phyloP scores from a whole-genome alignment of 1,284 basidiomycete genomes.

The Cutaneotrichosporon dermatis region DNA sequence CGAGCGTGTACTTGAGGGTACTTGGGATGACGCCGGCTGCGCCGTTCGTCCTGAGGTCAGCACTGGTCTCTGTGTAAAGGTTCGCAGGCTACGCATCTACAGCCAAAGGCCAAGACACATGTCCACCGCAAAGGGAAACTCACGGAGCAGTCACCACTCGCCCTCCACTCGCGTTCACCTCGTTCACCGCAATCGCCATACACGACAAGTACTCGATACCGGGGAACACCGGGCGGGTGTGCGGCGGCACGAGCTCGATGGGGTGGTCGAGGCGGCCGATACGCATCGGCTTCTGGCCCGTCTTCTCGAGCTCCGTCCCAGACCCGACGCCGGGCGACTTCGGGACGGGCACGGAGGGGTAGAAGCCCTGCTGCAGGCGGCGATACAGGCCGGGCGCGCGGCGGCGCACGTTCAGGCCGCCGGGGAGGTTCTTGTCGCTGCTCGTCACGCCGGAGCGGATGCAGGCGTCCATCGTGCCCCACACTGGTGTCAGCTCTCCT shows the following conservation, averaged over 20 bases:
- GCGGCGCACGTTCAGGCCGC: constrained; percentile 70
- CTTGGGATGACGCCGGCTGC: constrained; percentile 80
- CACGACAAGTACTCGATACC: constrained; percentile 91
- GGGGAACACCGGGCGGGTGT: constrained; percentile 60
- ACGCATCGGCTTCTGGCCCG: constrained; percentile 18
- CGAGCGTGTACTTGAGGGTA: constrained; percentile 52
- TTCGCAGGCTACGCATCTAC: too few relatives aligned
- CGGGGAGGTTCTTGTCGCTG: constrained; percentile 71
- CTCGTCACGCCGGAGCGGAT: constrained; percentile 82
- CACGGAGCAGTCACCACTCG: constrained; percentile 86
- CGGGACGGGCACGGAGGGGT: constrained; percentile 35
- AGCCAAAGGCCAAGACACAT: too few relatives aligned
- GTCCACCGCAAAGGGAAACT: too few relatives aligned
- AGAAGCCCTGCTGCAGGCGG: constrained; percentile 68
- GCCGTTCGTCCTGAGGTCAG: constrained; percentile 43
- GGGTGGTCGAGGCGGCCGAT: constrained; percentile 60
- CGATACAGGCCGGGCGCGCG: constrained; percentile 80
- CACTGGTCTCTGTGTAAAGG: too few relatives aligned
- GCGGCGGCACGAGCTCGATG: constrained; percentile 72
- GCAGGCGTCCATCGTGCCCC: constrained; percentile 90
- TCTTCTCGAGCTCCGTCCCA: constrained; percentile 44
- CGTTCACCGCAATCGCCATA: constrained; percentile 79
- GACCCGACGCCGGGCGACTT: constrained; percentile 26
- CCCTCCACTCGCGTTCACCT: constrained; percentile 84
- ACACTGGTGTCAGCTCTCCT: constrained; percentile 61